Conservation (phyloP, 139 green algal species). For the Chlorella sp. region DNA sequence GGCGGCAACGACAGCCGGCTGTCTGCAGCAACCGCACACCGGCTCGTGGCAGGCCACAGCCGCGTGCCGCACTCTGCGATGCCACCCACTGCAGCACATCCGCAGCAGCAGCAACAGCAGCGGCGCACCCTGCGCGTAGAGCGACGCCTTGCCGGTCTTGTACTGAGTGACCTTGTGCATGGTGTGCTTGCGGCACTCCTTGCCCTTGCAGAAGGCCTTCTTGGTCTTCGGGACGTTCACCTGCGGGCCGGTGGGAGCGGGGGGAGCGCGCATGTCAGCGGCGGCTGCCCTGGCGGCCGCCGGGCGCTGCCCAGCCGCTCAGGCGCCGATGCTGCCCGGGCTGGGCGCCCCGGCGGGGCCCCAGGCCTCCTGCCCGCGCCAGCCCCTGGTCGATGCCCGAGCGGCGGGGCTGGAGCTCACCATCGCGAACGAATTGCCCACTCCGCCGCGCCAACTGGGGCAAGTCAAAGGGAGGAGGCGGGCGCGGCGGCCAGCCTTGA, state of each 20-base stretch:
- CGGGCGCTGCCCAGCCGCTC: background rate
- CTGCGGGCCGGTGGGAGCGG: slow-evolving; percentile 50
- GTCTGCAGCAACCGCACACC: too few relatives aligned
- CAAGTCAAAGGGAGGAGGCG: too few relatives aligned
- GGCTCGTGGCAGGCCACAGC: too few relatives aligned
- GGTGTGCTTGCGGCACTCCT: slow-evolving; percentile 97
- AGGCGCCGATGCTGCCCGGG: background rate
- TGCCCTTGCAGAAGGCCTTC: slow-evolving; percentile 97
- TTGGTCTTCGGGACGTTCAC: slow-evolving; percentile 99
- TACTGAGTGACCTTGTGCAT: slow-evolving; percentile 99
- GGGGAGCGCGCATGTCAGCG: background rate
- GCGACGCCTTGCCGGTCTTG: slow-evolving; percentile 98
- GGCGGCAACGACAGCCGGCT: background rate
- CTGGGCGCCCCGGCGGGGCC: background rate
- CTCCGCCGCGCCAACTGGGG: too few relatives aligned
- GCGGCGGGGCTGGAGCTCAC: too few relatives aligned
- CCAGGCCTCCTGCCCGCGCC: too few relatives aligned
- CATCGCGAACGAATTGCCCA: too few relatives aligned
- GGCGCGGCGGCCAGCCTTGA: too few relatives aligned
- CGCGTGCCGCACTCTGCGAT: too few relatives aligned
- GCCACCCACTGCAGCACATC: background rate
- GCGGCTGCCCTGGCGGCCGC: background rate
- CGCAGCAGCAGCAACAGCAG: background rate
- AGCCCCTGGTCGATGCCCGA: too few relatives aligned
- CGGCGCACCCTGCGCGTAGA: slow-evolving; percentile 94